A percentile compares a stretch with the other conserved stretches of the same genome.
These are phyloP conservation scores for Capsicum chinense DNA, from an alignment of 257 asterid species.

Conservation along the genomic window DNA sequence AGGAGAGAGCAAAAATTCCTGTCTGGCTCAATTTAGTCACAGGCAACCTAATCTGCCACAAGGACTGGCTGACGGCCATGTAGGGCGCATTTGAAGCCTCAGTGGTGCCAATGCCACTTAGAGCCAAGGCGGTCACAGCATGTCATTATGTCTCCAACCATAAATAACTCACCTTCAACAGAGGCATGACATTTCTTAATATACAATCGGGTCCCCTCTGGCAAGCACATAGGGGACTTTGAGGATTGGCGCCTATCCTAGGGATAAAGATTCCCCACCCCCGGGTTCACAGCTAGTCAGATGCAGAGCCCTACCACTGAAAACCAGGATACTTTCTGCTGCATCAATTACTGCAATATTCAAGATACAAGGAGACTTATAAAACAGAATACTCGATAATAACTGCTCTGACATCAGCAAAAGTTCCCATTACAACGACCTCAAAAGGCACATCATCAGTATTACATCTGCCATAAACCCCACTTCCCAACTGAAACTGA, in stretches of 20 bases:
- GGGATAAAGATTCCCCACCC: neutral
- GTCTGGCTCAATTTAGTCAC: neutral
- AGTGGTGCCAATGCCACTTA: neutral
- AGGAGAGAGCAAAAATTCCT: neutral
- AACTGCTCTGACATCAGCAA: neutral
- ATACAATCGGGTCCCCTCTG: neutral
- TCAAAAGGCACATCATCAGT: slow-evolving; percentile 15
- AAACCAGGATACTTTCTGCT: neutral
- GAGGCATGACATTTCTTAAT: neutral
- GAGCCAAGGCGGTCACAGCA: neutral
- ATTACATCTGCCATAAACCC: neutral
- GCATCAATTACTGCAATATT: neutral
- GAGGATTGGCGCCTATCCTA: neutral
- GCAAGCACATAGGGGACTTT: neutral
- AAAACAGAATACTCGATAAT: neutral
- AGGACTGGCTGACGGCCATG: neutral
- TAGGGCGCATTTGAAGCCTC: neutral
- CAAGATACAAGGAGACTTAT: neutral
- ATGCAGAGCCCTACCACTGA: neutral
- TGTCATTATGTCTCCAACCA: neutral
- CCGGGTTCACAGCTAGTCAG: neutral
- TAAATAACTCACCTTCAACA: neutral
- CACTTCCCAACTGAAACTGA: neutral
- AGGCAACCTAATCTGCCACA: neutral
- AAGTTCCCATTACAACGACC: neutral